phyloP scores from a whole-genome alignment of 2,329 filamentous ascomycete species.

The Ploettnerulaceae sp. region DNA sequence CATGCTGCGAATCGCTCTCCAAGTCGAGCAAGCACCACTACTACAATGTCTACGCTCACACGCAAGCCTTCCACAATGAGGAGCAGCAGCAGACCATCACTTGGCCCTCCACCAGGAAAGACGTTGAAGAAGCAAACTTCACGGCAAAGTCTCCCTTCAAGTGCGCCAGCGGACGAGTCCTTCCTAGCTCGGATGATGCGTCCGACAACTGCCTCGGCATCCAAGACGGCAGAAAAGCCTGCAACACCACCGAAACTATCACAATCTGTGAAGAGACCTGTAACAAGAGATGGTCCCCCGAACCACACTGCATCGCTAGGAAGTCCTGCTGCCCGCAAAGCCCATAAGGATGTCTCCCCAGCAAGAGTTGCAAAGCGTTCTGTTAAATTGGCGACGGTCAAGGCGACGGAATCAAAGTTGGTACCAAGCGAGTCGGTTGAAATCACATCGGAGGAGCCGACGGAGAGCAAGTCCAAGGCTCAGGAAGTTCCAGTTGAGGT shows the following conservation, averaged over 20 bases:
- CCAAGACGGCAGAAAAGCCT: conserved; percentile 62
- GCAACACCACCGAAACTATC: conserved; percentile 38
- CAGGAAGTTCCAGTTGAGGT: conserved; percentile 4
- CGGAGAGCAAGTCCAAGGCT: background rate
- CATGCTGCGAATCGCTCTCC: conserved; percentile 33
- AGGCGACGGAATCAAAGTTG: conserved; percentile 9
- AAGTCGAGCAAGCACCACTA: conserved; percentile 26
- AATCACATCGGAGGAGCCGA: conserved; percentile 2
- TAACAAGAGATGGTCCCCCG: conserved; percentile 26
- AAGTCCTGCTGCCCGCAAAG: conserved; percentile 18
- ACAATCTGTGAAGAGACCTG: conserved; percentile 25
- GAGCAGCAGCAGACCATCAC: conserved; percentile 33
- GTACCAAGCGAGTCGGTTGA: conserved; percentile 1
- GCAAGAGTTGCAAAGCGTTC: conserved; percentile 13
- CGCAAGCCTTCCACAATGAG: conserved; percentile 29
- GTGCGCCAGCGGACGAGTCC: conserved; percentile 57
- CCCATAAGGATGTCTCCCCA: conserved; percentile 11
- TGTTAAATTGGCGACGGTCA: conserved; percentile 9
- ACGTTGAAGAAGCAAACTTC: conserved; percentile 44
- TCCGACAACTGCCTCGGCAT: conserved; percentile 65
- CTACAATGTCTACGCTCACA: conserved; percentile 18
- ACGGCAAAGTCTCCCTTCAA: conserved; percentile 46
- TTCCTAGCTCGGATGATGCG: conserved; percentile 81
- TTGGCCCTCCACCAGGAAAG: conserved; percentile 48
- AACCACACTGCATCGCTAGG: conserved; percentile 13